Evolutionary conservation across 2,329 filamentous ascomycete genomes (phyloP).

Genomic region (Meredithiella fracta): DNA sequence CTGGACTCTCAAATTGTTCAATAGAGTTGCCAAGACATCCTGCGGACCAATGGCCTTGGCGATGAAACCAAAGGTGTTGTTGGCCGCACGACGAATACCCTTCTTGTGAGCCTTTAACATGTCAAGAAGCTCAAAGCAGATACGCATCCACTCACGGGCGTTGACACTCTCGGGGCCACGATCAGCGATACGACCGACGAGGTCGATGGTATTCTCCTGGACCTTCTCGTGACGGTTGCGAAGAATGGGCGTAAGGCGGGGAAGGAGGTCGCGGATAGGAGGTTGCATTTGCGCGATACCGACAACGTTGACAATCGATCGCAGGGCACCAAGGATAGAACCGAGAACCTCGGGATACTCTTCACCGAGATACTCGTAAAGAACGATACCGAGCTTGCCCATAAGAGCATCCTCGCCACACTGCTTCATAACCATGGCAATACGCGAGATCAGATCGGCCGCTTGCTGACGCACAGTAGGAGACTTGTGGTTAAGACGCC

Average conservation of each 20-base stretch:
- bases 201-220: slow-evolving; percentile 95
- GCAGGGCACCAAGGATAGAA: slow-evolving; percentile 84
- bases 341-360: slow-evolving; percentile 96
- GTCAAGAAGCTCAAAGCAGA: slow-evolving; percentile 95
- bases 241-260: slow-evolving; percentile 90
- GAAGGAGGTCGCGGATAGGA: slow-evolving; percentile 88
- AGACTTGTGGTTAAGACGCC: slow-evolving; percentile 94
- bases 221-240: slow-evolving; percentile 98
- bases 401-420: slow-evolving; percentile 92
- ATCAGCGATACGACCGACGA: slow-evolving; percentile 94
- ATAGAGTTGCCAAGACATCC: slow-evolving; percentile 83
- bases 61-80: slow-evolving; percentile 99
- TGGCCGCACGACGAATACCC: slow-evolving; percentile 90
- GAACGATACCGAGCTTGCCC: slow-evolving; percentile 82
- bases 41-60: slow-evolving; percentile 97
- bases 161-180: slow-evolving; percentile 93
- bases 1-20: slow-evolving; percentile 93
- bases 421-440: slow-evolving; percentile 98
- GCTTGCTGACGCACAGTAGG: slow-evolving; percentile 93
- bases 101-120: slow-evolving; percentile 99
- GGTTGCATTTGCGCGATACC: slow-evolving; percentile 98
- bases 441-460: slow-evolving; percentile 87
- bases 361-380: slow-evolving; percentile 97
- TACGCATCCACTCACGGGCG: slow-evolving; percentile 97
- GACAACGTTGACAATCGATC: slow-evolving; percentile 93